A percentile compares a stretch with the other conserved stretches of the same genome.
Conservation (phyloP, 1,284 basidiomycete genomes). For the Marasmius sp. region DNA sequence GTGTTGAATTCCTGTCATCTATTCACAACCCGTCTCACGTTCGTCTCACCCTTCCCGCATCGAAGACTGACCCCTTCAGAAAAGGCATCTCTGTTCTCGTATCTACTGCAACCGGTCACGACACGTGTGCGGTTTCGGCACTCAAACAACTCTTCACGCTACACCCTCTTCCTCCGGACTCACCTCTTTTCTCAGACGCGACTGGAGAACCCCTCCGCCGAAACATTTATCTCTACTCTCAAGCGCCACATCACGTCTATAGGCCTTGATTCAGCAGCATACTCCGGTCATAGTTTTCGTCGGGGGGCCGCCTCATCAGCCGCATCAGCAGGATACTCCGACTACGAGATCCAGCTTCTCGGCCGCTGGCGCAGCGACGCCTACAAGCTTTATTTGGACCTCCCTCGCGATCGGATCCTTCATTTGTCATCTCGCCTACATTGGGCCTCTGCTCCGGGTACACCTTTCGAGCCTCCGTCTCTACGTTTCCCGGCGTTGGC, state of each 20-base stretch:
- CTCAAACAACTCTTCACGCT: neutral
- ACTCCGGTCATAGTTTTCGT: neutral
- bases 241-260: neutral
- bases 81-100: neutral
- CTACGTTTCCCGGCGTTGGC: neutral
- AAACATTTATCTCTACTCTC: neutral
- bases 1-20: neutral
- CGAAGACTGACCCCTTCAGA: neutral
- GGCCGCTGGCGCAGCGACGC: neutral
- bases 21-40: neutral
- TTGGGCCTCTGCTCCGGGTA: neutral
- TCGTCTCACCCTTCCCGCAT: neutral
- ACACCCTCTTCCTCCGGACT: neutral
- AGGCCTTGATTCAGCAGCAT: neutral
- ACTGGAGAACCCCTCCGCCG: neutral
- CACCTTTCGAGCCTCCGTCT: neutral
- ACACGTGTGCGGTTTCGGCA: slow-evolving; percentile 11
- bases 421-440: neutral
- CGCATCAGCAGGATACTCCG: neutral
- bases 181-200: neutral
- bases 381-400: neutral
- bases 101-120: neutral
- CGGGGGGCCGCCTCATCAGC: neutral
- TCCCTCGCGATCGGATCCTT: neutral
- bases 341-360: neutral